phyloP scores from a whole-genome alignment of 2,329 filamentous ascomycete species.

The Cercospora brassicicola region DNA sequence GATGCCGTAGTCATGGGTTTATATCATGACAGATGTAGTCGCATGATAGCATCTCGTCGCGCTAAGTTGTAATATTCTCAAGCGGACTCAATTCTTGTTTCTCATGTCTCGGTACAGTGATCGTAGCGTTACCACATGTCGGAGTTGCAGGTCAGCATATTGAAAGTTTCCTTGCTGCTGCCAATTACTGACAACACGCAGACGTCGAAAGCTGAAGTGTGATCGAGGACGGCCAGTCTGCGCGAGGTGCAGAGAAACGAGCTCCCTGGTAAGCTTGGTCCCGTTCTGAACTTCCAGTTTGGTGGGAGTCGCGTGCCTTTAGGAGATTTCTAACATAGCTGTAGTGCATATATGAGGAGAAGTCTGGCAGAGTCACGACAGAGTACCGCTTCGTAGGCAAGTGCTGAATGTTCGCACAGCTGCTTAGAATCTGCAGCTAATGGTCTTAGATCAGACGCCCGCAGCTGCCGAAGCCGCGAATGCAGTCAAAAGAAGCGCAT shows the following conservation, averaged over 20 bases:
- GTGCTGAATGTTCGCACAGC: not conserved
- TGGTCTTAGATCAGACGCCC: not conserved
- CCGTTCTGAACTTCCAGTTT: not conserved
- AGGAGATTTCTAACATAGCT: not conserved
- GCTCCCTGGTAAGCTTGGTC: constrained; percentile 18
- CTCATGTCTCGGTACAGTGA: constrained; percentile 11
- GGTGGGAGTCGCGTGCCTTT: too few relatives aligned
- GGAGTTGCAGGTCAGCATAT: constrained; percentile 19
- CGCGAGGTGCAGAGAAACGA: constrained; percentile 21
- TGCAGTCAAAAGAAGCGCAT: not conserved
- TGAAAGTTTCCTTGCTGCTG: not conserved
- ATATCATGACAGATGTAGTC: not conserved
- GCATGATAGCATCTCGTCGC: not conserved
- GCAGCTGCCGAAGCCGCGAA: not conserved
- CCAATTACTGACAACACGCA: constrained; percentile 7
- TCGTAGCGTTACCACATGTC: constrained; percentile 24
- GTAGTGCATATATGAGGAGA: constrained; percentile 25
- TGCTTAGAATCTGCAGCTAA: not conserved
- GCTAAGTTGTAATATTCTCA: not conserved
- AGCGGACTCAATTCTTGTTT: not conserved
- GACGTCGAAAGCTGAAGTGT: constrained; percentile 24
- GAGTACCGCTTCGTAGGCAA: constrained; percentile 26
- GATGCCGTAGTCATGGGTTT: not conserved
- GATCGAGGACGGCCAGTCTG: constrained; percentile 20
- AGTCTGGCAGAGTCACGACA: constrained; percentile 7